A percentile compares a stretch with the other conserved stretches of the same genome.
Conservation (phyloP, 306 rosid species). For the Begonia fuchsioides region DNA sequence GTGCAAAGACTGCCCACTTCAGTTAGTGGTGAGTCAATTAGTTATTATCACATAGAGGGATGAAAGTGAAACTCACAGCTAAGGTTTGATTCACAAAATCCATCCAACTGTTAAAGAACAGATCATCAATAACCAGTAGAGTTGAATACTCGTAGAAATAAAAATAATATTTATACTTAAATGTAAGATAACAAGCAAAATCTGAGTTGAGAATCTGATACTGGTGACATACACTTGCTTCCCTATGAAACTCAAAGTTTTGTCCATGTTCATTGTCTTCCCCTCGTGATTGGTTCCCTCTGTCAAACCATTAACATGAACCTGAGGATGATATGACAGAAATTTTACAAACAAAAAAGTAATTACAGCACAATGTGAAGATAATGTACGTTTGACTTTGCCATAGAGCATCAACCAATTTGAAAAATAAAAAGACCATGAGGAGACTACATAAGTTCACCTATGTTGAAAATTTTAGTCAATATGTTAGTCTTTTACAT, state of each 20-base stretch:
- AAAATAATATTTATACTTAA: not conserved
- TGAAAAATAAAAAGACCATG: too few relatives aligned
- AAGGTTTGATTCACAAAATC: slow-evolving; percentile 22
- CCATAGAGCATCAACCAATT: too few relatives aligned
- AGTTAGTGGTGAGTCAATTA: too few relatives aligned
- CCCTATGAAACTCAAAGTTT: slow-evolving; percentile 25
- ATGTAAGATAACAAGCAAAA: not conserved
- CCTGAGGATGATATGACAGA: slow-evolving; percentile 11
- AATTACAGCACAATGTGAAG: slow-evolving; percentile 12
- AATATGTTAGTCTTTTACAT: too few relatives aligned
- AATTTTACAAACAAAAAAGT: slow-evolving; percentile 3
- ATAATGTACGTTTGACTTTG: not conserved
- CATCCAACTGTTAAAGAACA: slow-evolving; percentile 35
- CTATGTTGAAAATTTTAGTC: too few relatives aligned
- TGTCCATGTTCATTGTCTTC: slow-evolving; percentile 22
- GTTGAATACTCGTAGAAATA: slow-evolving; percentile 1
- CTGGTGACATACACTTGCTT: slow-evolving; percentile 32
- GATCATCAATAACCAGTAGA: too few relatives aligned
- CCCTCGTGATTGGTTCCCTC: slow-evolving; percentile 28
- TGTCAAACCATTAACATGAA: slow-evolving; percentile 31
- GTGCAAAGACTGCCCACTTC: not conserved
- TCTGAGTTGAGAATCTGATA: slow-evolving; percentile 3
- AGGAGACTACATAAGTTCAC: too few relatives aligned
- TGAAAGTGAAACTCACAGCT: slow-evolving; percentile 18
- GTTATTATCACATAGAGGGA: too few relatives aligned